Evolutionary conservation across 2,329 filamentous ascomycete species (phyloP).

Genomic region (Colletotrichum spaethianum): DNA sequence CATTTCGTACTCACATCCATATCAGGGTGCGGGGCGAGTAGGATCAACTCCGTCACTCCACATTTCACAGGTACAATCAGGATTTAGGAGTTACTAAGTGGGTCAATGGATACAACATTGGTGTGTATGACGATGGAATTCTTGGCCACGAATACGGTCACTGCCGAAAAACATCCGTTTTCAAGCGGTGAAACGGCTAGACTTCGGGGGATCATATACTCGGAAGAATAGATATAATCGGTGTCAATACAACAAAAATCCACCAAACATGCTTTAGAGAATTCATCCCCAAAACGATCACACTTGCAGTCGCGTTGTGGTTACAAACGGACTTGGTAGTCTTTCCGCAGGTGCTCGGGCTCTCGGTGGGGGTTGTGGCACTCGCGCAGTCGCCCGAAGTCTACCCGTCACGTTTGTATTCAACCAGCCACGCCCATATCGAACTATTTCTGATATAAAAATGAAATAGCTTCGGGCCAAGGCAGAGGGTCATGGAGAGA

Average conservation of each 20-base stretch:
- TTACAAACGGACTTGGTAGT: too few species aligned
- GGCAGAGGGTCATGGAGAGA: slow-evolving; percentile 61
- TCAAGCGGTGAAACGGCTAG: slow-evolving; percentile 24
- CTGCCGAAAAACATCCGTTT: slow-evolving; percentile 5
- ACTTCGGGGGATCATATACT: slow-evolving; percentile 21
- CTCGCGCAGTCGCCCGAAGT: slow-evolving; percentile 14
- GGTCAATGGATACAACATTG: too few species aligned
- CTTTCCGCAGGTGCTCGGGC: not conserved
- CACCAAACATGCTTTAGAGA: too few species aligned
- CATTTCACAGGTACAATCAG: too few species aligned
- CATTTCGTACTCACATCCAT: too few species aligned
- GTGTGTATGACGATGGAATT: too few species aligned
- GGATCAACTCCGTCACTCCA: too few species aligned
- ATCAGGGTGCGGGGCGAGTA: too few species aligned
- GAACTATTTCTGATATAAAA: not conserved
- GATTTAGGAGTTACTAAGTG: too few species aligned
- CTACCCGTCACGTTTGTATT: slow-evolving; percentile 25
- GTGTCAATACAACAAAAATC: not conserved
- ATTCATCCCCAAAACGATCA: not conserved
- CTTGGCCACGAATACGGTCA: not conserved
- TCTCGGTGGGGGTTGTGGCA: slow-evolving; percentile 4
- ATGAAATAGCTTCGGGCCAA: slow-evolving; percentile 6
- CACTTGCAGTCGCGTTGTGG: too few species aligned
- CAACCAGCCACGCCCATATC: not conserved
- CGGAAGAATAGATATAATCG: slow-evolving; percentile 1